These are phyloP conservation scores for Raphanus hybrid DNA, from an alignment of 441 rosid genomes.

Conservation along the genomic window DNA sequence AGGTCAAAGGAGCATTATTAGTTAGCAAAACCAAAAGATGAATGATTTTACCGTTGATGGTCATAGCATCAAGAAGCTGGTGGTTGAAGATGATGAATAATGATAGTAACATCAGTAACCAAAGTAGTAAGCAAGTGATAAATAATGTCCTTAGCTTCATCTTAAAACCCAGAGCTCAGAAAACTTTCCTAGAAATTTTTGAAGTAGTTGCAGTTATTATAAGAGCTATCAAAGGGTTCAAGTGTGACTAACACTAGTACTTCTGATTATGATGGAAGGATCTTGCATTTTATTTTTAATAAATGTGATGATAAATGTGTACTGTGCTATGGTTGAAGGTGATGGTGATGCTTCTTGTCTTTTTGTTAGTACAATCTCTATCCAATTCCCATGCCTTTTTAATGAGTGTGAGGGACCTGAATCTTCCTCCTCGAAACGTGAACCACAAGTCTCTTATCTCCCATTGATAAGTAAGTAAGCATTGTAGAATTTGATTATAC, in stretches of 20 bases:
- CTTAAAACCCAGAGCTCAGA: slow-evolving; percentile 2
- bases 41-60: slow-evolving; percentile 2
- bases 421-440: not conserved
- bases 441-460: not conserved
- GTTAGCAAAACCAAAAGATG: not conserved
- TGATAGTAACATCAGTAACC: not conserved
- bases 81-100: slow-evolving; percentile 1
- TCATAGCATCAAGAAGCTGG: not conserved
- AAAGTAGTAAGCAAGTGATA: slow-evolving; percentile 20
- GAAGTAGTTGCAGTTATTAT: not conserved
- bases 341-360: not conserved
- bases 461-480: not conserved
- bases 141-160: slow-evolving; percentile 9
- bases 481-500: not conserved
- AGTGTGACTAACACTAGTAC: not conserved
- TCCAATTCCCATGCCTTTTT: not conserved
- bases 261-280: not conserved
- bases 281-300: not conserved
- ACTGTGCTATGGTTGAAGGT: not conserved
- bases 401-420: not conserved
- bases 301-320: not conserved
- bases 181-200: not conserved
- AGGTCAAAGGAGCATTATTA: not conserved
- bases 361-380: not conserved
- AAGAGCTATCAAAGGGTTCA: slow-evolving; percentile 2